Base-by-base conservation (phyloP, 2,329 filamentous ascomycete genomes). In the Botrytis porri region DNA sequence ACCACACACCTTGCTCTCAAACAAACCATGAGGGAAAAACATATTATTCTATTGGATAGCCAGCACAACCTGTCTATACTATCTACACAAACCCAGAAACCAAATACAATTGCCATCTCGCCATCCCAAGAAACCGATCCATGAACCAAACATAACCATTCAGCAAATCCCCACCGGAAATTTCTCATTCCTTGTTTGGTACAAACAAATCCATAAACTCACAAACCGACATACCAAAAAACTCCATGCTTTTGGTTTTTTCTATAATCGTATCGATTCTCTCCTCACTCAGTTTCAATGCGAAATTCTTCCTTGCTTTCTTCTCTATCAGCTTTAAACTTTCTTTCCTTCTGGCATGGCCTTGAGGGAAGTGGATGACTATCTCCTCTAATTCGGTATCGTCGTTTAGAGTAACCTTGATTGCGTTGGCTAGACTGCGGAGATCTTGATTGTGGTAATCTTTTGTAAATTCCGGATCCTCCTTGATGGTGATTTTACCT, bases 361-460 rank as follows among this genome's bases (percentile, higher is more conserved):
- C 80, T 14, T 76, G 73, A 0, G 83, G 83, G 77, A 83, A 85
- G 74, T 85, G 77, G 8, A 83, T 74, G 10, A 81, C 20, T 16
- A 81, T 75, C 61, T 83, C 81, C 3, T 78, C 74, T 18, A 82
- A 51, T 29, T 61, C 59, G 3, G 70, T 70, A 2, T 79, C 78
- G 72, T 80, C 75, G 14, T 70, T 63, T 16, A 83, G 69, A 20
- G 72, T 37, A 1, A 83, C 71, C 1, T 74, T 78, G 20, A 83
- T 22, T 0, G 75, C 81, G 63, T 75, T 77, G 1, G 78, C 77
- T 7, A 79, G 74, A 73, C 77, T 80, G 67, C 76, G 79, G 14
- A 77, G 79, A 2, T 78, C 73, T 37, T 74, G 62, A 64, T 82
- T 73, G 9, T 77, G 72, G 71, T 83, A 83, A 70, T 81, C 79